phyloP scores from a whole-genome alignment of 176 grass and related monocot genomes.

The Hsuehochloa calcarea region DNA sequence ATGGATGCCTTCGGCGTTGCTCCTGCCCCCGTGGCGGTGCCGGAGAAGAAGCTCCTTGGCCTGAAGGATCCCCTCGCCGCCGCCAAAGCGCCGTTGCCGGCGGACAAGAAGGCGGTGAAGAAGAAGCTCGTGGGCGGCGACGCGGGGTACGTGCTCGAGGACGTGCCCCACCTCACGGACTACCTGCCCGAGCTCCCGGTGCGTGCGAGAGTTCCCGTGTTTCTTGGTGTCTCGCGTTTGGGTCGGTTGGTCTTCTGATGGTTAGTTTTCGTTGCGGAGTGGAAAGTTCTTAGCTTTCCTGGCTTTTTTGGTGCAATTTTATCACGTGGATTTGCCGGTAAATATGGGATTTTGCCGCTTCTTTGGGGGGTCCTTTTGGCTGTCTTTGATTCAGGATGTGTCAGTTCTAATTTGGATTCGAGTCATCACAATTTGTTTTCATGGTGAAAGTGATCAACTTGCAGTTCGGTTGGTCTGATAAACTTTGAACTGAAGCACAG shows the following conservation, averaged over 20 bases:
- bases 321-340: not conserved
- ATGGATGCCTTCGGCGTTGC: constrained; percentile 44
- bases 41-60: constrained; percentile 46
- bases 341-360: not conserved
- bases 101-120: constrained; percentile 41
- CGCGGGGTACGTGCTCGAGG: constrained; percentile 83
- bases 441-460: not conserved
- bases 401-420: not conserved
- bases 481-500: not conserved
- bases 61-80: constrained; percentile 40
- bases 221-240: constrained; percentile 19
- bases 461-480: not conserved
- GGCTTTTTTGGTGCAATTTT: not conserved
- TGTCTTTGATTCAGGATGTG: not conserved
- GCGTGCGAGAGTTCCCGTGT: constrained; percentile 33
- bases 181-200: constrained; percentile 75
- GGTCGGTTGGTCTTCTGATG: constrained; percentile 22
- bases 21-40: constrained; percentile 27
- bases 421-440: not conserved
- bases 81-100: constrained; percentile 18
- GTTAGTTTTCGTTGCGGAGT: constrained; percentile 19
- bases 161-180: constrained; percentile 91
- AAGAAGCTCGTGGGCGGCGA: constrained; percentile 75
- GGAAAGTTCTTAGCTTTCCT: not conserved
- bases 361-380: not conserved